These are phyloP conservation scores for Jacaranda mimosifolia DNA, from an alignment of 257 asterid species.

Conservation along the genomic window DNA sequence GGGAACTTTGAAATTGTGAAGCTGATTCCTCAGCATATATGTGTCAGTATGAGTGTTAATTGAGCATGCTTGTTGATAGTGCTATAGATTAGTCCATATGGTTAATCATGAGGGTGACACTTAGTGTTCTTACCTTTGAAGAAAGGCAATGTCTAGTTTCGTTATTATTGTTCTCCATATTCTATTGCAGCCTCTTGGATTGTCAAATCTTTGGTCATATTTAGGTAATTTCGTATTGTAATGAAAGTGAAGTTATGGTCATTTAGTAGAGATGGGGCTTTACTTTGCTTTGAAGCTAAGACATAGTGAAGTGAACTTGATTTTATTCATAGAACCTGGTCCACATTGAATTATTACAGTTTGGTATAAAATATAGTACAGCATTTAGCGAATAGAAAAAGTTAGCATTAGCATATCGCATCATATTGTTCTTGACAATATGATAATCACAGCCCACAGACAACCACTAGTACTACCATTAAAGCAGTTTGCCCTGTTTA, in stretches of 20 bases:
- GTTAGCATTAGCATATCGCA: neutral
- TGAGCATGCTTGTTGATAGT: conserved; percentile 28
- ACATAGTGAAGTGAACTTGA: conserved; percentile 25
- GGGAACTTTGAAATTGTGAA: conserved; percentile 5
- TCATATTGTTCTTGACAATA: neutral
- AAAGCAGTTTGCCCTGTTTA: no score
- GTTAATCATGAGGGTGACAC: conserved; percentile 41
- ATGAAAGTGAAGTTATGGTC: conserved; percentile 22
- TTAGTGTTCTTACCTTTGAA: conserved; percentile 51
- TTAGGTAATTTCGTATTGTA: conserved; percentile 25
- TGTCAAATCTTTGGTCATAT: conserved; percentile 23
- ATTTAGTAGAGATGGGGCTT: conserved; percentile 27
- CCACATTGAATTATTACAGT: conserved; percentile 40
- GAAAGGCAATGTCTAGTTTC: conserved; percentile 39
- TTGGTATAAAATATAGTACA: conserved; percentile 23
- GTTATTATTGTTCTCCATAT: neutral
- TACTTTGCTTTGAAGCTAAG: conserved; percentile 56
- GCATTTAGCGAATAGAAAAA: neutral
- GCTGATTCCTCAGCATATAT: conserved; percentile 18
- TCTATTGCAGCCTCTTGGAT: neutral
- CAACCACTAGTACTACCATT: neutral
- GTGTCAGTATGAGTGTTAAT: conserved; percentile 33
- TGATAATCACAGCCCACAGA: neutral
- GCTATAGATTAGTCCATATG: conserved; percentile 10
- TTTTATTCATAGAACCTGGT: conserved; percentile 20